phyloP scores from a whole-genome alignment of 1,139 yeast species.

The Hanseniaspora uvarum region DNA sequence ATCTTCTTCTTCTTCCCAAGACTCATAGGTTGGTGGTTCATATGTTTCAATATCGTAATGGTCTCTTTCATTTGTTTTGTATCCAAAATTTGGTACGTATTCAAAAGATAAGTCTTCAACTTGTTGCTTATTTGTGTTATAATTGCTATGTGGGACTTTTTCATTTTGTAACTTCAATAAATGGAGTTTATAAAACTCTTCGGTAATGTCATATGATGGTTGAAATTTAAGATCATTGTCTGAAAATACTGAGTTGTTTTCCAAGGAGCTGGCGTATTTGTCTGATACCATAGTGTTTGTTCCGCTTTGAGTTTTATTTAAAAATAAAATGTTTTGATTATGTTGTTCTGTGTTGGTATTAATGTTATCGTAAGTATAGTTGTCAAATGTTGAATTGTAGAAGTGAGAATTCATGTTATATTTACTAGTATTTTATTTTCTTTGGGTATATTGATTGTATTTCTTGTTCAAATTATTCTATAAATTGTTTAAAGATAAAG shows the following conservation, averaged over 20 bases:
- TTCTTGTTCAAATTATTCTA: too few species aligned
- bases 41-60: constrained; percentile 10
- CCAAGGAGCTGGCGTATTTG: neutral
- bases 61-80: constrained; percentile 6
- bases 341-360: neutral
- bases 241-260: neutral
- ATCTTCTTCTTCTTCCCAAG: constrained; percentile 17
- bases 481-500: neutral
- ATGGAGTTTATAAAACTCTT: constrained; percentile 7
- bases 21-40: constrained; percentile 16
- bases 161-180: constrained; percentile 1
- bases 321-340: neutral
- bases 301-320: neutral
- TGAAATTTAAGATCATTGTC: neutral
- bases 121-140: neutral
- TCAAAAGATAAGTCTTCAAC: neutral
- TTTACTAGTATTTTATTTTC: neutral
- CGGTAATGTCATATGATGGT: neutral
- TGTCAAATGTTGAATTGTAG: neutral
- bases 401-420: neutral
- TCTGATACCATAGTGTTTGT: neutral
- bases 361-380: neutral
- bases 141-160: neutral
- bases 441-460: neutral
- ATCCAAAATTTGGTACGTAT: neutral